These are phyloP conservation scores for Anthracocystis panici-leucophaei DNA, from an alignment of 1,284 basidiomycete species.

Conservation along the genomic window DNA sequence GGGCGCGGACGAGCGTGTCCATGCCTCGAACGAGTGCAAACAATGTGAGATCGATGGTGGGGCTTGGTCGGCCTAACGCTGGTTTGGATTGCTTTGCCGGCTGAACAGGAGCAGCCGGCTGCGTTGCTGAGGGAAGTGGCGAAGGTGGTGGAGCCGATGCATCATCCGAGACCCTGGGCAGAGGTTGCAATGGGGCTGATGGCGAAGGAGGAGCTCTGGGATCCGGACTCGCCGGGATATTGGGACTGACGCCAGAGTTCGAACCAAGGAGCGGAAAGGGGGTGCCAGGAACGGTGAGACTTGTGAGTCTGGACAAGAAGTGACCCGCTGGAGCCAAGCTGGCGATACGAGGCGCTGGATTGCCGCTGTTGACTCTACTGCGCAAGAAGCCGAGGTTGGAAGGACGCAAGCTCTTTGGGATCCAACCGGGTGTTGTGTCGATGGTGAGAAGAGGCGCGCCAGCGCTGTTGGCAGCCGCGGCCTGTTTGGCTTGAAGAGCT, in stretches of 20 bases:
- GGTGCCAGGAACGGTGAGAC: slow-evolving; percentile 48
- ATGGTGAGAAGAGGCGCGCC: slow-evolving; percentile 23
- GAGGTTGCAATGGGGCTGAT: slow-evolving; percentile 5
- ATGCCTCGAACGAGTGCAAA: slow-evolving; percentile 70
- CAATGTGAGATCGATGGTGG: slow-evolving; percentile 70
- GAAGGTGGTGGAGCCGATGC: slow-evolving; percentile 9
- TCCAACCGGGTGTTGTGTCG: slow-evolving; percentile 44
- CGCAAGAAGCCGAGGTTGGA: slow-evolving; percentile 27
- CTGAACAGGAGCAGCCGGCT: not conserved
- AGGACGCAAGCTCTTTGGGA: slow-evolving; percentile 28
- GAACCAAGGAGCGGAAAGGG: slow-evolving; percentile 11
- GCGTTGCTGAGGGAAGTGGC: slow-evolving; percentile 3
- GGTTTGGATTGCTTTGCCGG: not conserved
- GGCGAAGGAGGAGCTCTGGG: slow-evolving; percentile 23
- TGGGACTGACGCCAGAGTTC: slow-evolving; percentile 6
- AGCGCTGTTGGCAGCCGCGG: not conserved
- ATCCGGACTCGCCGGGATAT: slow-evolving; percentile 11
- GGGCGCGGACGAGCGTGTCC: slow-evolving; percentile 63
- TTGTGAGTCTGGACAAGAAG: slow-evolving; percentile 56
- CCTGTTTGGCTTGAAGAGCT: slow-evolving; percentile 18
- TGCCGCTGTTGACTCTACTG: slow-evolving; percentile 7
- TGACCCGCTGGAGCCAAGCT: slow-evolving; percentile 63
- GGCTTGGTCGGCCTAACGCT: slow-evolving; percentile 51
- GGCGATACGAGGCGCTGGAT: slow-evolving; percentile 29
- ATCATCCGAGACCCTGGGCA: slow-evolving; percentile 11